Conservation (phyloP, 768 basidiomycete species). For the Zangia roseola region DNA sequence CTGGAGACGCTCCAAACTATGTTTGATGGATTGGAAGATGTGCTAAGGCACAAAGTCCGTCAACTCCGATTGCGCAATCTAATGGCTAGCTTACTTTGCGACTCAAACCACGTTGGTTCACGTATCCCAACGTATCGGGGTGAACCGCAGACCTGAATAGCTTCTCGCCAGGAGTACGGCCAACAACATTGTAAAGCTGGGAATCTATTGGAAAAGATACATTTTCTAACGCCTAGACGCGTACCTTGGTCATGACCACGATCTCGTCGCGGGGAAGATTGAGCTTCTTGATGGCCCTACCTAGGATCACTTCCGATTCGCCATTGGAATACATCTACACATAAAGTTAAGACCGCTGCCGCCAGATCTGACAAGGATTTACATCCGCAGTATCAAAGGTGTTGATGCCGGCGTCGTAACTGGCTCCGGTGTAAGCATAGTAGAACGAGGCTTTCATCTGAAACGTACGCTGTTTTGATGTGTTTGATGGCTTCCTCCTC, state of each 20-base stretch:
- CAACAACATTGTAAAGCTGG: conserved; percentile 45
- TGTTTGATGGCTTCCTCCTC: conserved; percentile 46
- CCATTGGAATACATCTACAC: conserved; percentile 64
- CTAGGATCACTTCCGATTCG: conserved; percentile 63
- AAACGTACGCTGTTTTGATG: conserved; percentile 45
- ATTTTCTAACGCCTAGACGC: neutral
- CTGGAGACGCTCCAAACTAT: conserved; percentile 41
- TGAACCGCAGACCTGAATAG: conserved; percentile 8
- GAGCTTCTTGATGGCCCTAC: conserved; percentile 67
- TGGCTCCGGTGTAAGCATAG: conserved; percentile 6
- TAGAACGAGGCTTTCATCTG: neutral
- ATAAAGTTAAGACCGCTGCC: neutral
- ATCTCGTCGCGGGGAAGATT: conserved; percentile 69
- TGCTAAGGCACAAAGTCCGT: conserved; percentile 25
- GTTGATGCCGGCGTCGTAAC: conserved; percentile 36
- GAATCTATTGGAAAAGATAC: neutral
- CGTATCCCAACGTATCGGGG: conserved; percentile 41
- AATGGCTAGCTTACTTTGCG: conserved; percentile 44
- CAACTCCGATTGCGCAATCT: conserved; percentile 2
- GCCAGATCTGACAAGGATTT: conserved; percentile 2
- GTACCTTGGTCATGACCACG: conserved; percentile 75
- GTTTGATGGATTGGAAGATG: conserved; percentile 56
- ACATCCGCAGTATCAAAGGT: conserved; percentile 37
- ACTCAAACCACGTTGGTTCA: conserved; percentile 46
- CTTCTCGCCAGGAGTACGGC: conserved; percentile 11